Percentiles rank a stretch among this genome's conserved stretches.
Evolutionary conservation across 2,329 filamentous ascomycete species (phyloP).

Genomic region (Aspergillus pseudoterreus): DNA sequence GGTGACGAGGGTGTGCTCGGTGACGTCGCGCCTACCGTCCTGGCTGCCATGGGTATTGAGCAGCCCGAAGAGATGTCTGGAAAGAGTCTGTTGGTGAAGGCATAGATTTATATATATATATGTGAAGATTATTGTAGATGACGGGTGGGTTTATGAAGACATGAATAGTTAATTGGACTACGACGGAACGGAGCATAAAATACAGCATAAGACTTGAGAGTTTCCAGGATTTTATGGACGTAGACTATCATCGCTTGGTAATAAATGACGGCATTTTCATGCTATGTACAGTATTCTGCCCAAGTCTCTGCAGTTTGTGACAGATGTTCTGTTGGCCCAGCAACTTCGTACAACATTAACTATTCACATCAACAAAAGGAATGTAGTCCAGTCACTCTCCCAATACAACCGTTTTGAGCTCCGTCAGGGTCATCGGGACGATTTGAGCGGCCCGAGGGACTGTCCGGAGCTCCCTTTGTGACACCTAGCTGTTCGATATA

Average conservation of each 20-base stretch:
- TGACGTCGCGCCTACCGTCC: slow-evolving; percentile 91
- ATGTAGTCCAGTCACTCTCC: no score
- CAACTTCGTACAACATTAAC: no score
- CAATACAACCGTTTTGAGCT: no score
- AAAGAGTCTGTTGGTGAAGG: slow-evolving; percentile 74
- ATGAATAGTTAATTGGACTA: slow-evolving; percentile 13
- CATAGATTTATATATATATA: slow-evolving; percentile 28
- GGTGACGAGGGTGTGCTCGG: slow-evolving; percentile 78
- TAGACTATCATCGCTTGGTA: no score
- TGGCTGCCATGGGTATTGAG: slow-evolving; percentile 84
- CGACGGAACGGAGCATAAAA: slow-evolving; percentile 5
- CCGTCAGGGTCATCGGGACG: no score
- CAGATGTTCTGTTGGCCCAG: no score
- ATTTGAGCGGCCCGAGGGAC: background rate
- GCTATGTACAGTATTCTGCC: no score
- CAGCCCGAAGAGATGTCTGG: slow-evolving; percentile 93
- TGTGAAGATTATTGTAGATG: slow-evolving; percentile 16
- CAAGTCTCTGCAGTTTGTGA: no score
- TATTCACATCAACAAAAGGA: no score
- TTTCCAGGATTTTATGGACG: background rate
- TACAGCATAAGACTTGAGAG: background rate
- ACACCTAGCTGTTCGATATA: background rate
- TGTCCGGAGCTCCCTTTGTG: background rate
- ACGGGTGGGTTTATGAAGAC: slow-evolving; percentile 18
- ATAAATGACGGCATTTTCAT: no score